Conservation (phyloP, 1,139 yeast species). For the Tardiomyces blankii region DNA sequence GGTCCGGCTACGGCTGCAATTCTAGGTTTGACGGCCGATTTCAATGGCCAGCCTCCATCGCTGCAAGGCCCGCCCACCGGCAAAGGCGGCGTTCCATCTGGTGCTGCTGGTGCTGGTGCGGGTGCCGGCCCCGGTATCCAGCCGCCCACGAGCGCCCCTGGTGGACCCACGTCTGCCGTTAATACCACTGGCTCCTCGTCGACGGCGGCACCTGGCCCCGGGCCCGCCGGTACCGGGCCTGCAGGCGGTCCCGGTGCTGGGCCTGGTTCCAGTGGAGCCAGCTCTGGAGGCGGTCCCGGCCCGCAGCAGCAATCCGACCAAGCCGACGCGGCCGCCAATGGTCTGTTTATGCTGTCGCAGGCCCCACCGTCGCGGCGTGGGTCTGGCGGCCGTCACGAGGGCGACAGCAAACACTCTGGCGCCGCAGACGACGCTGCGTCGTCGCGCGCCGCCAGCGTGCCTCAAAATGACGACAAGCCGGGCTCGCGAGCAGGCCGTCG, state of each 20-base stretch:
- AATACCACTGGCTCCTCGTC: too few species aligned
- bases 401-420: background rate
- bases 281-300: too few species aligned
- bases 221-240: too few species aligned
- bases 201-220: too few species aligned
- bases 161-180: too few species aligned
- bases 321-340: slow-evolving; percentile 18
- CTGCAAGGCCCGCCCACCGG: slow-evolving; percentile 1
- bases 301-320: slow-evolving; percentile 1
- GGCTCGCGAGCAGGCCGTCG: background rate
- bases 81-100: slow-evolving; percentile 3
- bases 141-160: background rate
- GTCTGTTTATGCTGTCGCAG: slow-evolving; percentile 22
- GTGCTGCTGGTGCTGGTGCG: background rate
- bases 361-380: slow-evolving; percentile 3
- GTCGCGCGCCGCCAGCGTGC: background rate
- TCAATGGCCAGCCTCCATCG: background rate
- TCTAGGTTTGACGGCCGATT: slow-evolving; percentile 12
- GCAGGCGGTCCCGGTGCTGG: too few species aligned
- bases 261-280: too few species aligned
- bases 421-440: background rate
- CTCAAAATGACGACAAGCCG: slow-evolving; percentile 2
- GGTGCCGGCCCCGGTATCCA: background rate
- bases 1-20: slow-evolving; percentile 29
- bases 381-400: background rate